Evolutionary conservation across 2,329 filamentous ascomycete species (phyloP).

Genomic region (Fusarium robinianum): DNA sequence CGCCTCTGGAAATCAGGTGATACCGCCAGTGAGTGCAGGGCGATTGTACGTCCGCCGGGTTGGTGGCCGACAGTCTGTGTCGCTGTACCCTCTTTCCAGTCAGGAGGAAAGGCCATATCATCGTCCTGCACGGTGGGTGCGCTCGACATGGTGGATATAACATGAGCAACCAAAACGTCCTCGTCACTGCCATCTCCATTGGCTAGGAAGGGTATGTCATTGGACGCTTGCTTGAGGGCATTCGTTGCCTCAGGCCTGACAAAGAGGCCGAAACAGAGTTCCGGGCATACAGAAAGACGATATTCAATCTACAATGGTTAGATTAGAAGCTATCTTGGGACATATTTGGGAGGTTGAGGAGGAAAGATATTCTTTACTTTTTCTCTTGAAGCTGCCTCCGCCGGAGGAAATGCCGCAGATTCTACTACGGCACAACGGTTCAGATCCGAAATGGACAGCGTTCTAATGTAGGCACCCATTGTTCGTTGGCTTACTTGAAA

Average conservation of each 20-base stretch:
- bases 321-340: not conserved
- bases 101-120: slow-evolving; percentile 35
- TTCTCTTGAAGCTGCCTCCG: slow-evolving; percentile 36
- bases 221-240: slow-evolving; percentile 6
- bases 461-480: slow-evolving; percentile 38
- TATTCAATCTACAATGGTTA: slow-evolving; percentile 38
- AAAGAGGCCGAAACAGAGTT: slow-evolving; percentile 38
- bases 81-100: slow-evolving; percentile 31
- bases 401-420: slow-evolving; percentile 37
- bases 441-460: slow-evolving; percentile 30
- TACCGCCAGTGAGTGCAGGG: slow-evolving; percentile 38
- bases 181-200: slow-evolving; percentile 3
- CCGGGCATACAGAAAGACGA: slow-evolving; percentile 33
- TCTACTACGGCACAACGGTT: slow-evolving; percentile 34
- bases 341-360: no score
- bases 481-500: no score
- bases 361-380: no score
- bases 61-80: slow-evolving; percentile 29
- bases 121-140: slow-evolving; percentile 29
- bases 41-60: slow-evolving; percentile 34
- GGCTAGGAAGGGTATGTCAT: slow-evolving; percentile 17
- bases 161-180: slow-evolving; percentile 34
- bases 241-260: slow-evolving; percentile 7
- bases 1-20: slow-evolving; percentile 30
- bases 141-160: slow-evolving; percentile 35